Evolutionary conservation across 1,284 basidiomycete genomes (phyloP), one percentile per base, ranked within the genome.

Genomic region (Boletus sp.): DNA sequence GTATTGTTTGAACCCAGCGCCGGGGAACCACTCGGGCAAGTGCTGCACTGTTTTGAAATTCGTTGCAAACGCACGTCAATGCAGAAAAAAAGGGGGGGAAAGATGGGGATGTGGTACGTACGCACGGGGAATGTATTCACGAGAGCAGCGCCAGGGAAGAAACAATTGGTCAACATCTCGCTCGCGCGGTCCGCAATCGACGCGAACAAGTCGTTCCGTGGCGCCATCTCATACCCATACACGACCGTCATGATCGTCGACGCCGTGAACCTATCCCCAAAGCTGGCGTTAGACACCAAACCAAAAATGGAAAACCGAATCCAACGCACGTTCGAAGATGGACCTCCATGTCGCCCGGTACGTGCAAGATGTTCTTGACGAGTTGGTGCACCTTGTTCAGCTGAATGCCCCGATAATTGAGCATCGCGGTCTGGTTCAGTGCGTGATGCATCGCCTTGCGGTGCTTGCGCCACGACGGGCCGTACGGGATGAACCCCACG

Each of bases 251-350:
- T 62, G 41, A 57, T 58, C 33, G 62, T 64, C 34, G 59, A 61
- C 25, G 59, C 67, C 53, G 47, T 53, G 38, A 59, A 61, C 42
- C 62, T 61, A 19, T 5, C n/a, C n/a, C n/a, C n/a, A n/a, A n/a
- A n/a, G n/a, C n/a, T n/a, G n/a, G n/a, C n/a, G n/a, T n/a, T n/a
- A n/a, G n/a, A n/a, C n/a, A n/a, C n/a, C n/a, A n/a, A n/a, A n/a
- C n/a, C n/a, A n/a, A n/a, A n/a, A n/a, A n/a, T n/a, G n/a, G n/a
- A n/a, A n/a, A n/a, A n/a, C n/a, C 4, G 13, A 5, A 5, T 14
- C 16, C 8, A 32, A 56, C 71, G 53, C 48, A 74, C 73, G 68
- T 70, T 39, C 70, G 60, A 9, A 76, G 55, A 49, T 73, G 72
- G 26, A 63, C 56, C 9, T 67, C 58, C 48, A 75, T 67, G 14